Base-by-base conservation (phyloP, 306 rosid species). In the Oemleria cerasiformis region DNA sequence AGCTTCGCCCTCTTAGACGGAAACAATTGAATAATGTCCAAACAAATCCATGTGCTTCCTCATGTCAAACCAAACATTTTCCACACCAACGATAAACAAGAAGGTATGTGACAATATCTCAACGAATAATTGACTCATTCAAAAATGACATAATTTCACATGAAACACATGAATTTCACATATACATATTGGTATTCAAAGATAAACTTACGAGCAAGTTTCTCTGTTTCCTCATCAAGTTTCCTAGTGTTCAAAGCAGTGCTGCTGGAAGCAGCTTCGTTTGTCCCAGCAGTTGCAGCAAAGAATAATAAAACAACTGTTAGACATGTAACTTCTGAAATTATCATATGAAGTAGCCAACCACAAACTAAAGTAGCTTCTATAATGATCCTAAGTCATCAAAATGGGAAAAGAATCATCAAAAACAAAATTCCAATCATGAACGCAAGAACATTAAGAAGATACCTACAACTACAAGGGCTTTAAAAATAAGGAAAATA, bases 161-260 rank as follows among this genome's bases (percentile, higher is more conserved):
- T 13, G 40, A 48, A 45, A 12, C 42, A 57, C 12, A 61, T 4
- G 2, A 23, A 30, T 12, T n/a, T 5, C 19, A 13, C 41, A 11
- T 3, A 64, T n/a, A 54, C 41, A 65, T 30, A 70, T 42, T n/a
- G 4, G 15, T 39, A 47, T 25, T 39, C 9, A 6, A 8, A 44
- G 0, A 67, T 59, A 16, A 19, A 84, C 96, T 86, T 67, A 92
- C 98, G 94, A 67, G 92, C 61, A 58, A 92, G 90, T 66, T 65
- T 88, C 77, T 92, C 98, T 0, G 96, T 86, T 81, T 92, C 96
- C 2, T 92, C 96, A 72, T 92, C 98, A 12, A 92, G 81, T 85
- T 88, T 89, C 89, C 93, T 88, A 21, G 98, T 89, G 78, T 92
- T 92, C 78, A 92, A 67, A 36, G 94, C 68, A 19, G 98, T 92